These are phyloP conservation scores for Alloteropsis angusta DNA, from an alignment of 202 grass and related monocot genomes.

Conservation along the genomic window DNA sequence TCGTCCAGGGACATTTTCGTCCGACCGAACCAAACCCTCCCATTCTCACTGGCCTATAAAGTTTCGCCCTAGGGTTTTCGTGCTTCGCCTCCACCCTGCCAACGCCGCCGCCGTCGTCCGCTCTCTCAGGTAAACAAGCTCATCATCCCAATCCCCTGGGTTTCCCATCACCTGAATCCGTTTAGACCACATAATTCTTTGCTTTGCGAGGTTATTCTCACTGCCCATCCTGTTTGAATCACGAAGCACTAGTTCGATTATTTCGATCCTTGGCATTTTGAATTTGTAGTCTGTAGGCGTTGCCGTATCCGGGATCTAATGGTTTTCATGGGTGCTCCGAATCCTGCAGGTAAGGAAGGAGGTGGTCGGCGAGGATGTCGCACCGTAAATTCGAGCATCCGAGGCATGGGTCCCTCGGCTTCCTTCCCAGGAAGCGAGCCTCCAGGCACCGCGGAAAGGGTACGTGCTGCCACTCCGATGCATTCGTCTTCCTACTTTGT, in stretches of 20 bases:
- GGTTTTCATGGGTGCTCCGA: background rate
- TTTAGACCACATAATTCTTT: background rate
- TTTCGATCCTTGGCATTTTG: background rate
- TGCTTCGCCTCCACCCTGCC: background rate
- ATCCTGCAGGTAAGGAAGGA: constrained; percentile 31
- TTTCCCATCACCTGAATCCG: background rate
- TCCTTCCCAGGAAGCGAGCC: constrained; percentile 77
- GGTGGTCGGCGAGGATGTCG: constrained; percentile 55
- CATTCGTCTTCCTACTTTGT: background rate
- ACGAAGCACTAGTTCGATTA: background rate
- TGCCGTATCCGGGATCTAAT: constrained; percentile 11
- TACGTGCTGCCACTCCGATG: background rate
- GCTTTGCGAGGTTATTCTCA: background rate
- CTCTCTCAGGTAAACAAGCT: constrained; percentile 1
- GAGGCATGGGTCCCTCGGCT: constrained; percentile 87
- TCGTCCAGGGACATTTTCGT: constrained; percentile 18
- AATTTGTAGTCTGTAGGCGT: background rate
- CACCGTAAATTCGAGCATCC: constrained; percentile 99
- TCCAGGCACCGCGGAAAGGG: constrained; percentile 90
- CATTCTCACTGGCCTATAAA: constrained; percentile 20
- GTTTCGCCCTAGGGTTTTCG: constrained; percentile 23
- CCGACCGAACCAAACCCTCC: background rate
- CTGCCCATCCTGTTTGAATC: background rate
- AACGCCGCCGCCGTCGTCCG: constrained; percentile 3
- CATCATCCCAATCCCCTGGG: background rate